Conservation (phyloP, 441 rosid species). For the Syzygium malaccense region DNA sequence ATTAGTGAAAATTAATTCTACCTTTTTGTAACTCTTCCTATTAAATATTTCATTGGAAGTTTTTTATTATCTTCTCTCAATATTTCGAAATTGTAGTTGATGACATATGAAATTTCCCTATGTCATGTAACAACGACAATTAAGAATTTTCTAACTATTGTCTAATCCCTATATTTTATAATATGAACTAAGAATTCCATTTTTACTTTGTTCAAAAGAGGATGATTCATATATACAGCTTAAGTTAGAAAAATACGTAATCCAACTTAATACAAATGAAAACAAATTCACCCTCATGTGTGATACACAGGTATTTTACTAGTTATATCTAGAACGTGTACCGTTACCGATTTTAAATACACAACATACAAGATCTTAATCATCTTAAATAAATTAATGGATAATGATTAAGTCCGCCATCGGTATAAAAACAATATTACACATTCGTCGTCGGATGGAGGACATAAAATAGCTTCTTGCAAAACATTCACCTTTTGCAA, state of each 20-base stretch:
- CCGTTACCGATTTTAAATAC: neutral
- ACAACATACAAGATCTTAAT: neutral
- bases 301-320: neutral
- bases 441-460: neutral
- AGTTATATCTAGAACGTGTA: neutral
- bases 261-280: too few relatives aligned
- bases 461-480: neutral
- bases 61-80: neutral
- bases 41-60: neutral
- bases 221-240: neutral
- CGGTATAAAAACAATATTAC: neutral
- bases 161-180: neutral
- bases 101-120: neutral
- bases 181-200: neutral
- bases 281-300: neutral
- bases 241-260: too few relatives aligned
- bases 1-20: neutral
- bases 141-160: neutral
- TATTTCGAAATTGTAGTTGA: neutral
- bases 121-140: neutral
- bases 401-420: neutral
- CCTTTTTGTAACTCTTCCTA: neutral
- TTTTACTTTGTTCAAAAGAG: neutral
- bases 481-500: neutral
- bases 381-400: neutral